These are phyloP conservation scores for Salix dunnii DNA, from an alignment of 345 rosid genomes.

Conservation along the genomic window DNA sequence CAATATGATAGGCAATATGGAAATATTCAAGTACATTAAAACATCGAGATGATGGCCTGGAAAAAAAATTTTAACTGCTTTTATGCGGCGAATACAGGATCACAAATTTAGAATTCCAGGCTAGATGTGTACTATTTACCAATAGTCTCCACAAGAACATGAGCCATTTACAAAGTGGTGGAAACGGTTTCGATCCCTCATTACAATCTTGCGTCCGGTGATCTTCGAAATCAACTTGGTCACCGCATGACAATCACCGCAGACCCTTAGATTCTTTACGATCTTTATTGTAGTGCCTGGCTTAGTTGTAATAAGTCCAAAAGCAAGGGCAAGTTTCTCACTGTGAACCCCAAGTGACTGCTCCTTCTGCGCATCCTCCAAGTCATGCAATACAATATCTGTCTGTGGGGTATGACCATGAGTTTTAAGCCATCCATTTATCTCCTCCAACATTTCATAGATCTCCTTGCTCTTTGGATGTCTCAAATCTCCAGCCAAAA, in stretches of 20 bases:
- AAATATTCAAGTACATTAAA: neutral
- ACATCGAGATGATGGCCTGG: neutral
- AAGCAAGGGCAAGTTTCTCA: constrained; percentile 68
- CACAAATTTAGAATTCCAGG: neutral
- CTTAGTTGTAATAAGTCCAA: constrained; percentile 57
- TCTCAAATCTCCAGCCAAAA: constrained; percentile 47
- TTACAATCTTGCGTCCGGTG: constrained; percentile 57
- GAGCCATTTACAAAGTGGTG: constrained; percentile 72
- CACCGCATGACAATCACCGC: constrained; percentile 64
- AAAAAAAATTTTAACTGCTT: neutral
- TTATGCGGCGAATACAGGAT: neutral
- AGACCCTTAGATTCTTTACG: constrained; percentile 64
- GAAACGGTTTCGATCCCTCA: constrained; percentile 76
- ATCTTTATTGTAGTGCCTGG: constrained; percentile 51
- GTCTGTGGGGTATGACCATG: constrained; percentile 39
- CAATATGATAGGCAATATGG: neutral
- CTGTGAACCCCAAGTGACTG: constrained; percentile 65
- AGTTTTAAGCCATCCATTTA: constrained; percentile 39
- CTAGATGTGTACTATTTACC: constrained; percentile 29
- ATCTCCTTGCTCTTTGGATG: constrained; percentile 51
- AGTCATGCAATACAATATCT: constrained; percentile 49
- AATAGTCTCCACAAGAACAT: constrained; percentile 73
- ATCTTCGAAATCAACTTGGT: constrained; percentile 54
- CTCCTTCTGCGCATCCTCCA: constrained; percentile 45
- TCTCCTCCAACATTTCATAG: constrained; percentile 46